phyloP scores from a whole-genome alignment of 2,329 filamentous ascomycete genomes.

The Fusarium palustre region DNA sequence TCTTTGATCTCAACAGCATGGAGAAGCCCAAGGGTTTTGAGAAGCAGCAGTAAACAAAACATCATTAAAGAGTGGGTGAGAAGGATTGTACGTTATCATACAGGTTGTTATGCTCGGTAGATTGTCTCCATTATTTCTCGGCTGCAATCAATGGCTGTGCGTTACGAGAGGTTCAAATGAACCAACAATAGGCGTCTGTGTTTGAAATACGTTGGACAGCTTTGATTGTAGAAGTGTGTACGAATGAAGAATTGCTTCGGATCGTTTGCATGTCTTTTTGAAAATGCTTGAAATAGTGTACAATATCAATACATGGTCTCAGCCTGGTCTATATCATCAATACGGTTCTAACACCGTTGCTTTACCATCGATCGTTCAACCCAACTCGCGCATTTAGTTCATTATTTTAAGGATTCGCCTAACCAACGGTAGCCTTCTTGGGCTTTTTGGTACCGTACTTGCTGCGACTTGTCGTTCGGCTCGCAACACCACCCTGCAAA shows the following conservation, averaged over 20 bases:
- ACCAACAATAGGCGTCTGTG: constrained; percentile 47
- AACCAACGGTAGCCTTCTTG: constrained; percentile 77
- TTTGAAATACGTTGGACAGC: constrained; percentile 47
- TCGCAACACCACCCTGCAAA: constrained; percentile 85
- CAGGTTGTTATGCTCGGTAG: constrained; percentile 41
- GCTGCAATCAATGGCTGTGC: constrained; percentile 37
- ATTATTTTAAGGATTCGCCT: constrained; percentile 13
- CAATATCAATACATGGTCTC: constrained; percentile 46
- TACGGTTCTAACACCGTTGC: constrained; percentile 12
- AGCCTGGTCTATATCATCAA: constrained; percentile 30
- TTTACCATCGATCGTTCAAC: not conserved
- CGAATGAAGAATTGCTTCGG: constrained; percentile 43
- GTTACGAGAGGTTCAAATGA: constrained; percentile 38
- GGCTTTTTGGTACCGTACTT: constrained; percentile 99
- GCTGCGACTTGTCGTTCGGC: constrained; percentile 83
- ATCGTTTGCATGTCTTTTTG: constrained; percentile 31
- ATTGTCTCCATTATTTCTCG: constrained; percentile 38
- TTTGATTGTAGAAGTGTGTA: constrained; percentile 47
- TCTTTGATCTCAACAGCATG: constrained; percentile 84
- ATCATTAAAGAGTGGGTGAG: not conserved
- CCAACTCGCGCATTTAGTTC: not conserved
- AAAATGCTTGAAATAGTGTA: constrained; percentile 41
- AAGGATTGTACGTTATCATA: constrained; percentile 42
- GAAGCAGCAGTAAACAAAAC: constrained; percentile 65
- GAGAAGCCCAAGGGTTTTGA: constrained; percentile 89